Evolutionary conservation across 2,329 filamentous ascomycete species (phyloP).

Genomic region (Tricladium varicosporioides): DNA sequence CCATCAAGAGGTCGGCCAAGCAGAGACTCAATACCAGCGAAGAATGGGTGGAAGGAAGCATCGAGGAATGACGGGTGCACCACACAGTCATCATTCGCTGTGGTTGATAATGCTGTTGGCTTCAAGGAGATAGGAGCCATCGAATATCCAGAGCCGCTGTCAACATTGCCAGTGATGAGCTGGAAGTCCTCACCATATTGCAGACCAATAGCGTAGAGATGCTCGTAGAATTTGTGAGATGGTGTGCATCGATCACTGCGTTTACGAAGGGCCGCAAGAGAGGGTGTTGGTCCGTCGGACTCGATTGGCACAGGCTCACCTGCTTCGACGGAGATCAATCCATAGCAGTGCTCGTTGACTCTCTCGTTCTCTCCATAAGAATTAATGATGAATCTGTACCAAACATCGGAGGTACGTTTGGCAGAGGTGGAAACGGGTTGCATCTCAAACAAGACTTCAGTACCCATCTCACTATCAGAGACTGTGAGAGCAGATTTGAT

Average conservation of each 20-base stretch:
- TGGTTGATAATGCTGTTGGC: neutral
- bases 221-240: slow-evolving; percentile 1
- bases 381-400: slow-evolving; percentile 1
- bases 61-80: slow-evolving; percentile 3
- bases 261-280: slow-evolving; percentile 1
- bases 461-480: slow-evolving; percentile 4
- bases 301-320: neutral
- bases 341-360: slow-evolving; percentile 4
- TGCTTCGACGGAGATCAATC: slow-evolving; percentile 4
- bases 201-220: neutral
- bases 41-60: slow-evolving; percentile 3
- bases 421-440: slow-evolving; percentile 3
- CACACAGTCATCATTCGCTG: slow-evolving; percentile 1
- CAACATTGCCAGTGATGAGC: slow-evolving; percentile 2
- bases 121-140: slow-evolving; percentile 3
- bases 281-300: neutral
- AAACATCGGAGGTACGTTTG: slow-evolving; percentile 1
- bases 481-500: slow-evolving; percentile 6
- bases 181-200: slow-evolving; percentile 4
- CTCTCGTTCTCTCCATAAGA: neutral
- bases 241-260: slow-evolving; percentile 3
- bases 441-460: slow-evolving; percentile 4
- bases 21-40: slow-evolving; percentile 3
- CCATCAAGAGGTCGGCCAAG: slow-evolving; percentile 1
- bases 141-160: neutral